phyloP scores from a whole-genome alignment of 352 stramenopile genomes.

The Pythium apleroticum region DNA sequence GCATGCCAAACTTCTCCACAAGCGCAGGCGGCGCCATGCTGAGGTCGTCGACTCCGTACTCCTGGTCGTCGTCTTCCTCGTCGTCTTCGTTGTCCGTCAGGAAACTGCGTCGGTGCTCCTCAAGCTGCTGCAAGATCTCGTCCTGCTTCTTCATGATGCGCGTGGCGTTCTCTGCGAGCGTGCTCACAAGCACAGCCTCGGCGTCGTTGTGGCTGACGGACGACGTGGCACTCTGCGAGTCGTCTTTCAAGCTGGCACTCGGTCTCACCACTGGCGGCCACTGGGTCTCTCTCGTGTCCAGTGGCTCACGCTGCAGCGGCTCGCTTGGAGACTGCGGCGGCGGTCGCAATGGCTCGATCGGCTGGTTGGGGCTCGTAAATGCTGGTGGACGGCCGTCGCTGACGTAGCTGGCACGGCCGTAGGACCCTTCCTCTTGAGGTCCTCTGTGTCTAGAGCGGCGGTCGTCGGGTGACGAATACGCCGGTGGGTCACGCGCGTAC shows the following conservation, averaged over 20 bases:
- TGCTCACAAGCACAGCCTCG: slow-evolving; percentile 1
- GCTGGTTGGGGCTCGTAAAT: background rate
- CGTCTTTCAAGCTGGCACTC: background rate
- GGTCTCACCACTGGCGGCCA: background rate
- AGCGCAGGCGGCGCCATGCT: slow-evolving; percentile 24
- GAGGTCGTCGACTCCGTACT: slow-evolving; percentile 24
- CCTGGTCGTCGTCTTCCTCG: slow-evolving; percentile 38
- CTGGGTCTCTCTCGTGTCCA: background rate
- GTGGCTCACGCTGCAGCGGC: background rate
- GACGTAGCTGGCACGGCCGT: slow-evolving; percentile 2
- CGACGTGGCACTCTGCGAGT: background rate
- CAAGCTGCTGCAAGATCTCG: slow-evolving; percentile 19
- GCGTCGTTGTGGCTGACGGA: slow-evolving; percentile 8
- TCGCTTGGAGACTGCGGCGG: background rate
- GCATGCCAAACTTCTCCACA: slow-evolving; percentile 20
- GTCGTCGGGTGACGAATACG: slow-evolving; percentile 10
- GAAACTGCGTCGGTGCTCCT: slow-evolving; percentile 24
- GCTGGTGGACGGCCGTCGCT: background rate
- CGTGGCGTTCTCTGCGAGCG: slow-evolving; percentile 12
- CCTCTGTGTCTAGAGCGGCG: background rate
- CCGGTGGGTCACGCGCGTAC: slow-evolving; percentile 20
- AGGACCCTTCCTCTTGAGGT: slow-evolving; percentile 2
- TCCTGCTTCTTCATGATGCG: slow-evolving; percentile 19
- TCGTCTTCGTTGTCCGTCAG: slow-evolving; percentile 26
- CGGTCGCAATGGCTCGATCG: background rate